Conservation (phyloP, 1,284 basidiomycete genomes). For the Leccinum subrobustum region DNA sequence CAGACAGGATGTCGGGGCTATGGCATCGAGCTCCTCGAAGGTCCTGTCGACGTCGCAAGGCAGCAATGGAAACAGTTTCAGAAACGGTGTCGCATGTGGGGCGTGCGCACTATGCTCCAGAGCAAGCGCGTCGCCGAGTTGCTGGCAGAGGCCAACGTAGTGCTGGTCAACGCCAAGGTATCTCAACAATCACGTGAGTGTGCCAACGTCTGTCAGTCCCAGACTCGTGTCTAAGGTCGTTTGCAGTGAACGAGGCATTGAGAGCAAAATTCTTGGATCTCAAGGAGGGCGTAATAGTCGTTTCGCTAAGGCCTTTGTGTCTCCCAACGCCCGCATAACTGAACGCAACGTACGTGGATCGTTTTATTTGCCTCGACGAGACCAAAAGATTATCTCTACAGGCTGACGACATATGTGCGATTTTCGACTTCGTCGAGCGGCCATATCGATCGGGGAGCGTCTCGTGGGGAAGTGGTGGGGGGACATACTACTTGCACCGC, state of each 20-base stretch:
- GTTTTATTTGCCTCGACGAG: neutral
- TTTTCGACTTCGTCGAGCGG: conserved; percentile 68
- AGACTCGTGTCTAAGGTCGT: conserved; percentile 1
- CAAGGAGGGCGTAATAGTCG: conserved; percentile 76
- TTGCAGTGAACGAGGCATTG: conserved; percentile 70
- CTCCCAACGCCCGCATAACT: conserved; percentile 63
- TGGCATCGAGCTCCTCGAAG: conserved; percentile 66
- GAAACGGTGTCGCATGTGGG: conserved; percentile 43
- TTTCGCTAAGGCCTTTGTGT: conserved; percentile 73
- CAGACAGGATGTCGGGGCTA: conserved; percentile 73
- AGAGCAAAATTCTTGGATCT: conserved; percentile 74
- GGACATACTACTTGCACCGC: too few relatives aligned
- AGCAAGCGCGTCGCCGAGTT: conserved; percentile 59
- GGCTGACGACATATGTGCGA: conserved; percentile 74
- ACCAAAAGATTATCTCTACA: conserved; percentile 19
- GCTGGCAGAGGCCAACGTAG: conserved; percentile 68
- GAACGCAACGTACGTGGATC: conserved; percentile 64
- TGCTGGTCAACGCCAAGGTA: conserved; percentile 79
- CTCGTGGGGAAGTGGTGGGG: too few relatives aligned
- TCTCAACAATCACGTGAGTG: conserved; percentile 66
- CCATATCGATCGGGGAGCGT: conserved; percentile 56
- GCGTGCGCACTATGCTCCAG: too few relatives aligned
- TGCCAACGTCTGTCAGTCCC: neutral
- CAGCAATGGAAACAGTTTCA: conserved; percentile 61
- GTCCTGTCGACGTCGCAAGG: conserved; percentile 62